Base-by-base conservation (phyloP, 345 rosid species). In the rapeseed (Brassica napus) region DNA sequence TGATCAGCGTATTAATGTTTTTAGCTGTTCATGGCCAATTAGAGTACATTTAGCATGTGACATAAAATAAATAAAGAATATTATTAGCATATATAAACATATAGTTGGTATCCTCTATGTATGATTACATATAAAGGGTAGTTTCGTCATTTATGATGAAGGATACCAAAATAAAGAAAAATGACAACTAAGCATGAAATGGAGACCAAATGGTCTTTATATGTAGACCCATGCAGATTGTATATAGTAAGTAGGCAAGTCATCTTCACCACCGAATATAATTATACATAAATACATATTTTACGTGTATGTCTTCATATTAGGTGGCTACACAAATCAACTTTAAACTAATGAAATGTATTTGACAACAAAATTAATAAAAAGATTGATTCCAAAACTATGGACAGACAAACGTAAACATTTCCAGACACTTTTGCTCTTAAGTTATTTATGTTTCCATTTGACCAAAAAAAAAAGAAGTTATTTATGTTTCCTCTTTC, bases 111-210 rank as follows among this genome's bases (percentile, higher is more conserved):
- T n/a, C 28, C 18, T 14, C 37, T 60, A 15, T 28, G 4, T 10
- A 42, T 42, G 28, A 10, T 52, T 55, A 63, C 7, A 54, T 42
- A 72, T 23, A 5, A 68, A 73, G 71, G 79, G 66, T 74, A 69
- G 4, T 16, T 4, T 61, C 55, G 71, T 79, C 79, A 61, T 74
- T 60, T 32, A 5, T 0, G 0, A 10, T 8, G 61, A 16, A 26
- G 67, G 67, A 69, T 37, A 15, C 67, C 49, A 54, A 68, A 74
- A 52, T 52, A 35, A 74, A 69, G 21, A 69, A 63, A 79, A 63
- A 16, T 62, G 82, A 79, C 83, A 74, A 80, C 83, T 30, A 74
- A 80, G 60, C 72, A 69, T 80, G 79, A 80, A 69, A 80, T 80
- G 68, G 83, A 80, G 68, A 74, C 26, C 75, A 62, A 68, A 54